Evolutionary conservation across 805 yeast genomes (phyloP), one percentile per base, ranked within the genome.

Genomic region (Schizosaccharomyces cryophilus): DNA sequence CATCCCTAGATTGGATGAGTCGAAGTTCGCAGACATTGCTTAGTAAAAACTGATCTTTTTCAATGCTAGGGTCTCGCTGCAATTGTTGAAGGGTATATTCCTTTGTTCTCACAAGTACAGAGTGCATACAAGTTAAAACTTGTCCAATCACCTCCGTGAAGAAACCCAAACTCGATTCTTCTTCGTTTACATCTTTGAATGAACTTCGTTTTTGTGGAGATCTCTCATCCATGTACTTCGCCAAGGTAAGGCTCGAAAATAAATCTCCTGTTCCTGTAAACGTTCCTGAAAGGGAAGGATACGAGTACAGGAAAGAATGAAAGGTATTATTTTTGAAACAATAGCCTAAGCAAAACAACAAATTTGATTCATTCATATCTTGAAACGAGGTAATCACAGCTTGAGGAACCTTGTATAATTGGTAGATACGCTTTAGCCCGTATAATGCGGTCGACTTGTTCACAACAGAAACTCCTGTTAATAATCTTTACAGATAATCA

Each of bases 291-390:
- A 51, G 30, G 3, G 30, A 51, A 51, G 30, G 35, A 29, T 64
- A 58, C 75, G 64, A 54, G 76, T 60, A 11, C 70, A 67, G 61
- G 72, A 66, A 62, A 71, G 66, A 42, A 64, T 66, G 24, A 64
- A 65, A n/a, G 17, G 6, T 51, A 5, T 13, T 13, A 1, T 24
- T 11, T 51, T 51, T 13, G 19, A 21, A 11, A 2, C 31, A 51
- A 51, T 21, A 45, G 13, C 51, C 56, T 35, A 51, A 24, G 29
- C 35, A 51, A 29, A 7, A 29, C 29, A 51, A 4, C 1, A 5
- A 19, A 19, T 29, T 1, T 11, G 15, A 17, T 13, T 29, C 17
- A 24, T 26, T 35, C n/a, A 13, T 13, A 6, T 24, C 56, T 11
- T 21, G 31, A 29, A 51, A 51, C 9, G 56, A 51, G 3, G 56